Evolutionary conservation across 768 basidiomycete genomes (phyloP).

Genomic region (Trametes punicea): DNA sequence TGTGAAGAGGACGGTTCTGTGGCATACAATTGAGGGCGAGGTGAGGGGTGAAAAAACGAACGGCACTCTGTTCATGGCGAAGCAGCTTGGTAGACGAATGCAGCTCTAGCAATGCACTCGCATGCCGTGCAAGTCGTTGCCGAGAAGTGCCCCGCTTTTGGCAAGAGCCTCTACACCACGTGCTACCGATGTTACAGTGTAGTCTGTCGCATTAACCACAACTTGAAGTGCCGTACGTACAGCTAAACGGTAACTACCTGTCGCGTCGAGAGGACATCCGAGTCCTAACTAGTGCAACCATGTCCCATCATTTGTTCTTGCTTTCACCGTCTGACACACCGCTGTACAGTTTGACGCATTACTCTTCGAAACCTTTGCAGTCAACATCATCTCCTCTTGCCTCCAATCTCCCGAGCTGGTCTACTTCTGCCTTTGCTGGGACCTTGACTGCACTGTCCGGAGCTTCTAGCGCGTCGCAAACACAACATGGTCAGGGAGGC

Average conservation of each 20-base stretch:
- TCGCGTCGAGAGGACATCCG: background rate
- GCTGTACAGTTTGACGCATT: conserved; percentile 78
- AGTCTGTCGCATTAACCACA: too few relatives aligned
- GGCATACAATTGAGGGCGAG: background rate
- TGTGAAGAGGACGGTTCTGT: background rate
- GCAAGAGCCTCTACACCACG: conserved; percentile 6
- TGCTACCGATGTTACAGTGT: background rate
- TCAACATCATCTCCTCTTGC: conserved; percentile 64
- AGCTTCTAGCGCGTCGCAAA: conserved; percentile 70
- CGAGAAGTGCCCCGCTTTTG: background rate
- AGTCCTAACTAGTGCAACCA: conserved; percentile 36
- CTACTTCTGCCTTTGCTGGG: conserved; percentile 87
- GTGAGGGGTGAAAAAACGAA: conserved; percentile 1
- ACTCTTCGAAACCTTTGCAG: conserved; percentile 66
- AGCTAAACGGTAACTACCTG: too few relatives aligned
- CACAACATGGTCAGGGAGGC: conserved; percentile 57
- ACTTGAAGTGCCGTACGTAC: too few relatives aligned
- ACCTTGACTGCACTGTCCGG: conserved; percentile 85
- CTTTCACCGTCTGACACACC: conserved; percentile 86
- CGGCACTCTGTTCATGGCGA: conserved; percentile 4
- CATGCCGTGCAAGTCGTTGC: background rate
- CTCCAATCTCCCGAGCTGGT: conserved; percentile 85
- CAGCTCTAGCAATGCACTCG: background rate
- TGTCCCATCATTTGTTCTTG: conserved; percentile 87
- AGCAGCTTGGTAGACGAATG: background rate